Percentiles rank a stretch among this genome's conserved stretches.
These are phyloP conservation scores for Microdochium trichocladiopsis DNA, from an alignment of 2,329 filamentous ascomycete genomes.

Conservation along the genomic window DNA sequence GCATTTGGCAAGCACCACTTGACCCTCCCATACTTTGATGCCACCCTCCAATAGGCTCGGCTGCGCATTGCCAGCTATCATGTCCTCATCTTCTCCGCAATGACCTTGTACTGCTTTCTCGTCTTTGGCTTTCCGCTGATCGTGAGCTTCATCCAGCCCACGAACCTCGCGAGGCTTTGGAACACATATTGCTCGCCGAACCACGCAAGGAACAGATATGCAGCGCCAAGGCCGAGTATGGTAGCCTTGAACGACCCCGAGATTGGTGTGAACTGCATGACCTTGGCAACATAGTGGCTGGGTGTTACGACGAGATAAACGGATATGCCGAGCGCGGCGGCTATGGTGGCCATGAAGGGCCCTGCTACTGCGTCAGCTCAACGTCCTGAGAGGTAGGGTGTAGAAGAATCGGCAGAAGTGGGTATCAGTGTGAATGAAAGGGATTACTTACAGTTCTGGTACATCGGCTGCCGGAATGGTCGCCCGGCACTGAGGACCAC, in stretches of 20 bases:
- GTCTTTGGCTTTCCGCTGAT: constrained; percentile 60
- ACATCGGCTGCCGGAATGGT: constrained; percentile 78
- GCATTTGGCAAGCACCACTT: too few relatives aligned
- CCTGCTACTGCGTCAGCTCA: constrained; percentile 37
- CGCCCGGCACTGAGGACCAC: constrained; percentile 86
- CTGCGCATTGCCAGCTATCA: too few relatives aligned
- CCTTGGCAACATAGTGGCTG: constrained; percentile 55
- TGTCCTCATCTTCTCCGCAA: constrained; percentile 58
- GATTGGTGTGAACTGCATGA: constrained; percentile 85
- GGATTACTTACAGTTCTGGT: constrained; percentile 62
- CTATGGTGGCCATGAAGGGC: constrained; percentile 76
- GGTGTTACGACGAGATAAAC: constrained; percentile 77
- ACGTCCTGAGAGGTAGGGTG: constrained; percentile 6
- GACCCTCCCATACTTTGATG: too few relatives aligned
- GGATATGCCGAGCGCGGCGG: constrained; percentile 58
- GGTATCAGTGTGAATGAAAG: neutral
- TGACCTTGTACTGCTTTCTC: constrained; percentile 81
- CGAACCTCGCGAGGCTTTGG: constrained; percentile 55
- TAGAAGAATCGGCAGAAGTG: too few relatives aligned
- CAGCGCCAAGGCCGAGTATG: constrained; percentile 61
- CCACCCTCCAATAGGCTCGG: too few relatives aligned
- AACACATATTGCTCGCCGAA: constrained; percentile 66
- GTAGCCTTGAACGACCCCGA: constrained; percentile 65
- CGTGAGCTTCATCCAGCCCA: constrained; percentile 56
- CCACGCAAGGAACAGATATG: constrained; percentile 65